Percentiles rank a stretch among this genome's conserved stretches.
These are phyloP conservation scores for Penicillium psychrosexuale DNA, from an alignment of 2,329 filamentous ascomycete species.

Conservation along the genomic window DNA sequence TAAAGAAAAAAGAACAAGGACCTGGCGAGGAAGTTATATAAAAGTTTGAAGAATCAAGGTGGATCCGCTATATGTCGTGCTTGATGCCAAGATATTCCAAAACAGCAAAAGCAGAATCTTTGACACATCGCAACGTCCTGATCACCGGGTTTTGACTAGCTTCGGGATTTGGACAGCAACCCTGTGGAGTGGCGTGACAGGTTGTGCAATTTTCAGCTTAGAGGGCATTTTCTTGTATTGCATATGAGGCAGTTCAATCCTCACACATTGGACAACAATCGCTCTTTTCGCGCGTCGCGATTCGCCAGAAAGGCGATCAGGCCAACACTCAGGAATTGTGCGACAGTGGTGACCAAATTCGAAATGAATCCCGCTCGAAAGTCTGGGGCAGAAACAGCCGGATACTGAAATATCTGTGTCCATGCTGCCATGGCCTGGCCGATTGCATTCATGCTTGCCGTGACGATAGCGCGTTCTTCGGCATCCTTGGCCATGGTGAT, in stretches of 20 bases:
- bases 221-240: too few relatives aligned
- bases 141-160: background rate
- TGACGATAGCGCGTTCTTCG: slow-evolving; percentile 44
- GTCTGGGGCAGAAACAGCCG: slow-evolving; percentile 36
- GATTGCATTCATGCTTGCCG: slow-evolving; percentile 46
- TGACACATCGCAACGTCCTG: background rate
- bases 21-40: background rate
- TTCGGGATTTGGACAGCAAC: background rate
- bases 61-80: slow-evolving; percentile 4
- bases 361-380: slow-evolving; percentile 27
- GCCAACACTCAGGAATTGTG: slow-evolving; percentile 31
- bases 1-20: background rate
- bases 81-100: background rate
- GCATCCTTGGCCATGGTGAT: slow-evolving; percentile 39
- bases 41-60: background rate
- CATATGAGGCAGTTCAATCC: background rate
- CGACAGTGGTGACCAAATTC: slow-evolving; percentile 33
- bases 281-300: slow-evolving; percentile 4
- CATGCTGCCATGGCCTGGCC: slow-evolving; percentile 44
- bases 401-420: slow-evolving; percentile 41
- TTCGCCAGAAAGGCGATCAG: slow-evolving; percentile 20
- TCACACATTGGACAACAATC: background rate
- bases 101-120: background rate
- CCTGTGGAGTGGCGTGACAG: background rate
- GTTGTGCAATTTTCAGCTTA: background rate